Evolutionary conservation across 2,329 filamentous ascomycete species (phyloP), one percentile per base, ranked within the genome.

Genomic region (Hymenoscyphus salicellus): DNA sequence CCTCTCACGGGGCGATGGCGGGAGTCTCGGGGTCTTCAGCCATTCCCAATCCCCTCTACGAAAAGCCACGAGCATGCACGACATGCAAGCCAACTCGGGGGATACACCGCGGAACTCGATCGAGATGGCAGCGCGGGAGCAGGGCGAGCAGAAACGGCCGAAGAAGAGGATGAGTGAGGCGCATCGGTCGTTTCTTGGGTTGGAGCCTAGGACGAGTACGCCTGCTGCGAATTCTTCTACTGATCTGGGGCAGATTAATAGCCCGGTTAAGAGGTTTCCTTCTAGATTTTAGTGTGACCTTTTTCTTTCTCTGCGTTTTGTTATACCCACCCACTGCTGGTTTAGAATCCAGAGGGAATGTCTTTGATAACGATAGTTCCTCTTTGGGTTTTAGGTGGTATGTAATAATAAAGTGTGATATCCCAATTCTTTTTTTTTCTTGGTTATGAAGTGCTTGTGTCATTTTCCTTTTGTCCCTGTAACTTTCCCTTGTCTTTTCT

Each of bases 31-130:
- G 16, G 83, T 96, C 0, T 93, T 88, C 76, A 89, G 84, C 5
- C 92, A 96, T 75, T 87, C 88, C 5, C 90, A 89, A 49, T 96
- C 92, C 11, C 94, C 94, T 0, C 77, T 98, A 14, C 89, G 92
- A 72, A 97, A 96, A 75, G 83, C 90, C 1, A 80, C 80, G 16
- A 86, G 86, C 81, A 71, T 91, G 79, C 77, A 86, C 77, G 77
- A 90, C 63, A 80, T 86, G 55, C 79, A 81, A 70, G 77, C 72
- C 70, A 76, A 74, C 60, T 73, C 70, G 16, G 77, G 78, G 28
- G 73, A 75, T 7, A 83, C 83, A 43, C 86, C 86, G 1, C 80
- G 83, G 55, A 88, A 87, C 70, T 86, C 84, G 3, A 80, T 83
- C 49, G 85, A 88, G 72, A 85, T 88, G 83, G 86, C 86, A 20